Percentiles rank a stretch among this genome's conserved stretches.
phyloP scores from a whole-genome alignment of 768 basidiomycete species.

The Mycena kentingensis region DNA sequence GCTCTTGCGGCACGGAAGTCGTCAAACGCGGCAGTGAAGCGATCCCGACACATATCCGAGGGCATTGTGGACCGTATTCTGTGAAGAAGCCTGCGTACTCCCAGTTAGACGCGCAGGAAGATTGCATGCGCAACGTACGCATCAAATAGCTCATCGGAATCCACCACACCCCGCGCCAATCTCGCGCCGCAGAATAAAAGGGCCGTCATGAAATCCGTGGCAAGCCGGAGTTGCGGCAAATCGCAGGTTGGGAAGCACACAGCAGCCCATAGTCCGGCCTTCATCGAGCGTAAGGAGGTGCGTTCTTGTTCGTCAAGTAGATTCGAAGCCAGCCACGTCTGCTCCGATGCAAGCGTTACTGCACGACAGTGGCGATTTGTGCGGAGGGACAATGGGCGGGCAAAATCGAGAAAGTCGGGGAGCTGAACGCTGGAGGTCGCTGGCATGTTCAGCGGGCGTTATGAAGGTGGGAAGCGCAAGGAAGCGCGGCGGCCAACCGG shows the following conservation, averaged over 20 bases:
- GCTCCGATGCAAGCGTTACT: conserved; percentile 37
- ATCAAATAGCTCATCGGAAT: conserved; percentile 35
- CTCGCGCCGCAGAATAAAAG: conserved; percentile 40
- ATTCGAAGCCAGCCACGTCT: conserved; percentile 29
- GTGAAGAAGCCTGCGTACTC: conserved; percentile 39
- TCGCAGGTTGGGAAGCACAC: conserved; percentile 64
- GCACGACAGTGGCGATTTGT: conserved; percentile 41
- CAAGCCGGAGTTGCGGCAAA: conserved; percentile 52
- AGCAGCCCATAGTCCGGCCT: conserved; percentile 55
- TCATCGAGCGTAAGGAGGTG: conserved; percentile 30
- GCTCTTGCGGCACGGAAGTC: conserved; percentile 40
- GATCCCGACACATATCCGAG: conserved; percentile 42
- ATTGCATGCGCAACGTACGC: conserved; percentile 32
- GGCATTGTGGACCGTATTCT: conserved; percentile 36
- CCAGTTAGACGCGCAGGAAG: conserved; percentile 3
- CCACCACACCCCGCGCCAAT: conserved; percentile 18
- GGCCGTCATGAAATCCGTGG: conserved; percentile 52
- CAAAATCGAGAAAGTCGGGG: conserved; percentile 40
- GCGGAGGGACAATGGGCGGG: conserved; percentile 37
- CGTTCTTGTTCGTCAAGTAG: conserved; percentile 33
- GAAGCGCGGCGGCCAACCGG: no score
- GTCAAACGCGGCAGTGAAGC: conserved; percentile 39
- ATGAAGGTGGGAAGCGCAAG: conserved; percentile 3
- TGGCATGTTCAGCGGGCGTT: conserved; percentile 8
- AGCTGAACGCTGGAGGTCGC: conserved; percentile 40